phyloP scores from a whole-genome alignment of 208 protist genomes.

The Naegleria lovaniensis region DNA sequence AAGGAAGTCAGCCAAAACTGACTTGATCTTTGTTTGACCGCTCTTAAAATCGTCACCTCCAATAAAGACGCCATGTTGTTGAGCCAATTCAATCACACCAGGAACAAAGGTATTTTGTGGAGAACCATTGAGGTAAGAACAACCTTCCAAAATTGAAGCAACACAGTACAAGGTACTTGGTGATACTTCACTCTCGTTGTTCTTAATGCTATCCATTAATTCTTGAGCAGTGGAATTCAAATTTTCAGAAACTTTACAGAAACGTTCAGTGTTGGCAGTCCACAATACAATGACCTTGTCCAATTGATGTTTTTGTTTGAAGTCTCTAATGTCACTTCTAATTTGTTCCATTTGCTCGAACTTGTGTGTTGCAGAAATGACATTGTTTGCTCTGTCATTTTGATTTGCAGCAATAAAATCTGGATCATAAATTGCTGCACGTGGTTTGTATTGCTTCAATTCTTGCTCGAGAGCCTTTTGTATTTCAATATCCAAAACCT shows the following conservation, averaged over 20 bases:
- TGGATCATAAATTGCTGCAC: constrained; percentile 90
- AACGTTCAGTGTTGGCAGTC: constrained; percentile 98
- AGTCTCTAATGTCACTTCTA: constrained; percentile 83
- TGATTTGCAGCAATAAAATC: constrained; percentile 98
- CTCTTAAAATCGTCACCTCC: constrained; percentile 98
- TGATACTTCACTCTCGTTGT: constrained; percentile 77
- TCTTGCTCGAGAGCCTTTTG: constrained; percentile 66
- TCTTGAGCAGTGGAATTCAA: constrained; percentile 93
- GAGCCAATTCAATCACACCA: constrained; percentile 84
- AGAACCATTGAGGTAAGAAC: constrained; percentile 95
- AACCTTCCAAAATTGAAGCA: constrained; percentile 90
- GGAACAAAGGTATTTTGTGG: constrained; percentile 98
- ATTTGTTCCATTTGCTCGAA: constrained; percentile 85
- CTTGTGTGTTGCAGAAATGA: constrained; percentile 72
- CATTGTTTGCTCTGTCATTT: constrained; percentile 89
- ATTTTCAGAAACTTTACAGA: constrained; percentile 73
- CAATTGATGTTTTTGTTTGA: constrained; percentile 73
- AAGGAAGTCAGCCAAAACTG: constrained; percentile 95
- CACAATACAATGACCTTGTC: constrained; percentile 96
- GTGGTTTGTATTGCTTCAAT: constrained; percentile 66
- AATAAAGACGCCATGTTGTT: constrained; percentile 75
- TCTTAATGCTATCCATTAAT: constrained; percentile 76
- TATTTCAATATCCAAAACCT: constrained; percentile 86
- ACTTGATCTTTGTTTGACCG: constrained; percentile 99
- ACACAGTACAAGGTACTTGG: constrained; percentile 92